Evolutionary conservation across 1,284 basidiomycete genomes (phyloP).

Genomic region (Taiwanofungus camphoratus): DNA sequence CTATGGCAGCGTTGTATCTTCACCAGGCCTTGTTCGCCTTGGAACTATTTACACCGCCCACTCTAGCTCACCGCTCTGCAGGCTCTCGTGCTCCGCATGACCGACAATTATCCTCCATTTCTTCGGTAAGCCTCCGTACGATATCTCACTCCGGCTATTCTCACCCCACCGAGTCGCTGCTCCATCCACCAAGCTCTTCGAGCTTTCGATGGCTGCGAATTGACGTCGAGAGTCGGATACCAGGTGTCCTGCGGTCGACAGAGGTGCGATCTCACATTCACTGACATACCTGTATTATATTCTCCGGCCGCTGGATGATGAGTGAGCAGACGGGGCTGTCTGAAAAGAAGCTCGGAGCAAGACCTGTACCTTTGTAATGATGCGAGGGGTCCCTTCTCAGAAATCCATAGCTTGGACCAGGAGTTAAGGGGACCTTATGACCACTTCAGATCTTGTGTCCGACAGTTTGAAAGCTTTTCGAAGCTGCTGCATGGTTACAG

Average conservation of each 20-base stretch:
- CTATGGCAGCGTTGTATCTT: conserved; percentile 39
- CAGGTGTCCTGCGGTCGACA: conserved; percentile 32
- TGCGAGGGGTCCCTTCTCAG: too few relatives aligned
- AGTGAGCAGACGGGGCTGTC: conserved; percentile 36
- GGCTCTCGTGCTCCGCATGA: conserved; percentile 16
- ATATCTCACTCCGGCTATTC: conserved; percentile 38
- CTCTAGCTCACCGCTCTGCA: conserved; percentile 19
- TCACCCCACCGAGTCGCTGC: conserved; percentile 45
- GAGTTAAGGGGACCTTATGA: too few relatives aligned
- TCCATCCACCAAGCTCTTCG: conserved; percentile 30
- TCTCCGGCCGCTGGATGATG: too few relatives aligned
- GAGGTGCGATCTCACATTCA: conserved; percentile 30
- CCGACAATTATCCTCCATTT: conserved; percentile 41
- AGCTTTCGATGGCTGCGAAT: too few relatives aligned
- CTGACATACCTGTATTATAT: too few relatives aligned
- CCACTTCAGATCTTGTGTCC: too few relatives aligned
- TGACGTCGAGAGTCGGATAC: too few relatives aligned
- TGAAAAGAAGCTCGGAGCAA: conserved; percentile 35
- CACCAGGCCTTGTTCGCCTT: conserved; percentile 48
- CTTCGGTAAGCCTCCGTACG: conserved; percentile 43
- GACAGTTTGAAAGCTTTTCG: too few relatives aligned
- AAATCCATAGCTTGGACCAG: too few relatives aligned
- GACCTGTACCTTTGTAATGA: too few relatives aligned
- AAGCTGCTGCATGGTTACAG: too few relatives aligned
- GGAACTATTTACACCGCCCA: conserved; percentile 28